Base-by-base conservation (phyloP, 163 green algal genomes). In the Scenedesmus sp. region DNA sequence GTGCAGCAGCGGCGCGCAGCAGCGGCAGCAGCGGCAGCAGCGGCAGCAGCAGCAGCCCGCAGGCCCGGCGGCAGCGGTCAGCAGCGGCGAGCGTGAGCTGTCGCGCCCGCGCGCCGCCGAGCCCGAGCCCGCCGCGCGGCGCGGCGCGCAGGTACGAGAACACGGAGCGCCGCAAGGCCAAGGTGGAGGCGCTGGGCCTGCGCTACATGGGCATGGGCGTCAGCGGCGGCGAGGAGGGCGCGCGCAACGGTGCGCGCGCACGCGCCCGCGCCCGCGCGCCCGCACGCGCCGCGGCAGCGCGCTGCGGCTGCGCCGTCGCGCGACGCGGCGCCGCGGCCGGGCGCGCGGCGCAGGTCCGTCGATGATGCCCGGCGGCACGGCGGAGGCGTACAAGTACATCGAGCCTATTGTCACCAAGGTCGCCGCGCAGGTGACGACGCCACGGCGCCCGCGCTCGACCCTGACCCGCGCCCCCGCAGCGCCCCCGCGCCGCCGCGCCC, bases 141-240 rank as follows among this genome's bases (percentile, higher is more conserved):
- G n/a, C n/a, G n/a, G n/a, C n/a, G 5, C 15, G 15, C 85, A 94
- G 91, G 94, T 99, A 99, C 71, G 92, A 99, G 88, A 99, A 99
- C 91, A 99, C 96, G 4, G 95, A 99, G 89, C 87, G 89, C 33
- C 87, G 96, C 44, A 84, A 91, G 80, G 84, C 83, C 22, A 84
- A 88, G 83, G 90, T 97, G 39, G 88, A 85, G 39, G 85, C 91
- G 50, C 95, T 96, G 86, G 94, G 95, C 53, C 85, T 99, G 53
- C 84, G 93, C 45, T 98, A 98, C 87, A 89, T 99, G 69, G 97
- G 95, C 77, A 99, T 99, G 96, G 97, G 97, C 44, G 96, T 99
- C 13, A 97, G 89, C 17, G 97, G 97, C 50, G 97, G 97, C 28
- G 97, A 99, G 88, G 96, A 99, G 87, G 97, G 97, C 63, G 97